Evolutionary conservation across 768 basidiomycete species (phyloP), one percentile per base, ranked within the genome.

Genomic region (Lentinula guzmanii): DNA sequence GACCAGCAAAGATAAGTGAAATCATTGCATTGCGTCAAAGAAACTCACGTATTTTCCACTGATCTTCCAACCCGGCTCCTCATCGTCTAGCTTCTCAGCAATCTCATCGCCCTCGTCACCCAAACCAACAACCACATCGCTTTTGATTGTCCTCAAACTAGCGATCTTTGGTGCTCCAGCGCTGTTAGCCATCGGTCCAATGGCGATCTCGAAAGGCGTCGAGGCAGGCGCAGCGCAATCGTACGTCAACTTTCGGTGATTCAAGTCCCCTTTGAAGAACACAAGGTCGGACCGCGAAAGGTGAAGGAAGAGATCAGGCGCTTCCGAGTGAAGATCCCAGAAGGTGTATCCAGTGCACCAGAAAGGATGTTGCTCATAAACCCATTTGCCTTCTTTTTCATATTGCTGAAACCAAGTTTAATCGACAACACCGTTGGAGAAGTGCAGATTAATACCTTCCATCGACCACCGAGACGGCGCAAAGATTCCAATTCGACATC

Each of bases 341-440:
- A 86, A 96, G 43, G 93, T 95, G 77, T 92, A 95, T 5, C 94
- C 95, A n/a, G 93, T 92, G 72, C 92, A 94, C 92, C 92, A 94
- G 80, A 92, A 94, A 9, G 91, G 89, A 67, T 95, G 93, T 68
- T 93, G 90, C 72, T 97, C 94, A 71, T 95, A 96, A 35, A 93
- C 85, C 92, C 93, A 96, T 76, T 85, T 92, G 41, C 93, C 92
- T 70, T 96, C 89, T 70, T 83, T 89, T 74, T 93, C 93, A 70
- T 97, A 97, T 85, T 93, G 82, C 90, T 91, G 68, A 7, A 43
- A 42, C 16, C 41, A 35, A 54, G 39, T 16, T 43, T 28, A 33
- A 64, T 34, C 63, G 39, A 24, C 31, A 34, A 21, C 43, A 31
- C 28, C 13, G 28, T 18, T 16, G 16, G 41, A 45, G 18, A 52